Base-by-base conservation (phyloP, 345 rosid genomes). In the Corchorus capsularis region DNA sequence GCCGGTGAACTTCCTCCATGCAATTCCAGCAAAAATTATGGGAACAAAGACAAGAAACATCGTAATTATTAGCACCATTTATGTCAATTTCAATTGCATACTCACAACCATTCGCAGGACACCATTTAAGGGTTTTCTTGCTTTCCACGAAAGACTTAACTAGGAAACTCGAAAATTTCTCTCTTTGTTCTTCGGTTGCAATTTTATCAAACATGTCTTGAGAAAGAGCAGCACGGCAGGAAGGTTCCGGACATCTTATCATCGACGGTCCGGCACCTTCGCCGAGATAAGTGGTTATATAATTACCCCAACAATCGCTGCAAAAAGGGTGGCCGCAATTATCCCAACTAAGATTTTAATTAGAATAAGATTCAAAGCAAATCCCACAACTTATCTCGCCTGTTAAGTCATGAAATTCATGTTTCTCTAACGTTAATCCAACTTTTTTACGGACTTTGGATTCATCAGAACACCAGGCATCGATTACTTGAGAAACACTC, bases 1-100 rank as follows among this genome's bases (percentile, higher is more conserved):
- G 68, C 13, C 35, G 12, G 43, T 63, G 68, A 32, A 13, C 13
- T 14, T 63, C 68, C 13, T 63, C 43, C 39, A 5, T 6, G 68
- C 68, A 63, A 14, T 63, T 63, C 68, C 68, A 63, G 68, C 43
- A 63, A 17, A 34, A 63, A 32, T 41, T 34, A 17, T 63, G 68
- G 11, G 68, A 13, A 35, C 68, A 63, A 41, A 37, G 68, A 45
- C 68, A 63, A 32, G 45, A 3, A 34, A 63, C 45, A 41, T 15
- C 41, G 43, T 3, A 16, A 0, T 6, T 37, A 17, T 1, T 20
- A 34, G n/a, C 45, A 35, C n/a, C 32, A 39, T 0, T 6, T 17
- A 32, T 15, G 10, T 32, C 32, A 9, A 14, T 5, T 17, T 32
- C 46, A 13, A 63, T 6, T 6, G 46, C 45, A 63, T 63, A 63